Evolutionary conservation across 164 flowering plant genomes (phyloP), one percentile per base, ranked within the genome.

Genomic region (Macadamia integrifolia): DNA sequence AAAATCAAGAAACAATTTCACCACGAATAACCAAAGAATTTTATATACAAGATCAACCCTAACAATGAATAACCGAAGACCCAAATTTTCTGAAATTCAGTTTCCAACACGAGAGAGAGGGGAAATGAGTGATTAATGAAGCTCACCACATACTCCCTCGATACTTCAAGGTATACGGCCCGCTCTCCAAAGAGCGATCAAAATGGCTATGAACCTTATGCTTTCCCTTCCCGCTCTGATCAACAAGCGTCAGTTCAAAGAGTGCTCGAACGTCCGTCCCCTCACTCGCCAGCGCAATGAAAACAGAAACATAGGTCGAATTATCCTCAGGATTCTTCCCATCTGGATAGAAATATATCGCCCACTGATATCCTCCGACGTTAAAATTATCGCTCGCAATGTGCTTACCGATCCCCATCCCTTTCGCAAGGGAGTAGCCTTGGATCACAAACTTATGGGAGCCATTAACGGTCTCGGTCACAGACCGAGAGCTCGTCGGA

Each of bases 141-240:
- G n/a, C 81, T 55, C 75, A 92, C 98, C 98, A 92, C 96, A 90
- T 92, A 68, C 92, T 88, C 29, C 98, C 98, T 0, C 96, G 77
- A 71, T 90, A 90, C 76, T 92, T 92, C 69, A 92, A 75, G 8
- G 98, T 86, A 66, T 91, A 91, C 0, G 97, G 97, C 40, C 97
- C 97, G 59, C 96, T 84, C 80, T 89, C 96, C 58, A 91, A 78
- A 13, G 97, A 81, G 29, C 97, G 85, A 76, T 88, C 97, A 61
- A 92, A 92, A 78, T 90, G 98, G 81, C 92, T 88, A 66, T 90
- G 98, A 46, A 92, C 87, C 77, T 90, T 92, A 66, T 92, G 90
- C 82, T 88, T 88, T 53, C 78, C 91, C 53, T 88, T 88, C 44
- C 92, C 98, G 63, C 90, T 87, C 88, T 92, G 98, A 68, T 92